These are phyloP conservation scores for Suillus subalutaceus DNA, from an alignment of 768 basidiomycete species.

Conservation along the genomic window DNA sequence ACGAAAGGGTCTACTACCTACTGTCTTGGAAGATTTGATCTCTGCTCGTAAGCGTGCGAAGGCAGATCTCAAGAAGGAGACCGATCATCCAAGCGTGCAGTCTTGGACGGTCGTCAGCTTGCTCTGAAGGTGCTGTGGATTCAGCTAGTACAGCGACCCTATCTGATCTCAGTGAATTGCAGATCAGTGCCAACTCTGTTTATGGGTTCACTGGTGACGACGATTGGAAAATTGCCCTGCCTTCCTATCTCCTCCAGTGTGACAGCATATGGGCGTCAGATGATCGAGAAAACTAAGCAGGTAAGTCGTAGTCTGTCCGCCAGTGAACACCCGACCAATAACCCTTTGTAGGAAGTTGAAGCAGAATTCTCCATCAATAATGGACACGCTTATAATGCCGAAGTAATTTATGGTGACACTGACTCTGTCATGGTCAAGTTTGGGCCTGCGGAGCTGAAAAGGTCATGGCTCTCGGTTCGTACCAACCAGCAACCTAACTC, in stretches of 20 bases:
- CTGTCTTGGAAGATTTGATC: conserved; percentile 91
- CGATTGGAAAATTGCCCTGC: conserved; percentile 95
- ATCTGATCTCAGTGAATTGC: conserved; percentile 6
- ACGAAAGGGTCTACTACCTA: conserved; percentile 90
- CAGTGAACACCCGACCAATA: conserved; percentile 7
- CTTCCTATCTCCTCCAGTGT: conserved; percentile 93
- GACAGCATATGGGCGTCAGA: conserved; percentile 96
- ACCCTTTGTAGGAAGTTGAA: conserved; percentile 73
- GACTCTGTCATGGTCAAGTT: conserved; percentile 99
- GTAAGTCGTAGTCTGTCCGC: conserved; percentile 37
- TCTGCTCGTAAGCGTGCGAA: conserved; percentile 93
- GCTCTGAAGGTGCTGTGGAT: conserved; percentile 76
- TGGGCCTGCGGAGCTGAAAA: conserved; percentile 82
- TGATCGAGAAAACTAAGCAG: conserved; percentile 97
- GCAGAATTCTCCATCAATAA: conserved; percentile 83
- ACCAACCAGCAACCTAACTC: not conserved
- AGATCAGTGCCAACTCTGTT: conserved; percentile 99
- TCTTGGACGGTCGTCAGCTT: conserved; percentile 94
- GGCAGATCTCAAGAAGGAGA: conserved; percentile 94
- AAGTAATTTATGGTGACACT: conserved; percentile 98
- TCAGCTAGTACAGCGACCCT: not conserved
- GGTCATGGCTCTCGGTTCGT: conserved; percentile 89
- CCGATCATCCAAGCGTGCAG: conserved; percentile 95
- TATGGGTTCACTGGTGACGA: conserved; percentile 99
- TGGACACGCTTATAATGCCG: conserved; percentile 83